phyloP scores from a whole-genome alignment of 768 basidiomycete species.

The Imleria badia region DNA sequence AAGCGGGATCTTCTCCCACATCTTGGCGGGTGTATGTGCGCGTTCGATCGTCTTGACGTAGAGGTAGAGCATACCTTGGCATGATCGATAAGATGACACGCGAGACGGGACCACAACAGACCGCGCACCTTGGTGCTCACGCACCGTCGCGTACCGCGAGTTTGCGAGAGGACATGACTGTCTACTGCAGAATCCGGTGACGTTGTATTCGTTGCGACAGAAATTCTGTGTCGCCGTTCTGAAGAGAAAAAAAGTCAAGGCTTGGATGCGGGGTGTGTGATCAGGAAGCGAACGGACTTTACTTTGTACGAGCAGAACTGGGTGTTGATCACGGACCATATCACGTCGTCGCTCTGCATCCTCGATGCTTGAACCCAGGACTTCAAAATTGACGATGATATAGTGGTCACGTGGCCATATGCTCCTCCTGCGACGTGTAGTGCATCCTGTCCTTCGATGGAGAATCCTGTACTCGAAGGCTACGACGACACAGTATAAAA shows the following conservation, averaged over 20 bases:
- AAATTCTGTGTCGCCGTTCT: conserved; percentile 97
- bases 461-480: too few species aligned
- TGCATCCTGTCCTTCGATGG: too few species aligned
- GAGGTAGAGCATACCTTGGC: conserved; percentile 78
- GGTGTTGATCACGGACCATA: conserved; percentile 93
- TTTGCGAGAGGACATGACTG: conserved; percentile 99
- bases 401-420: conserved; percentile 10
- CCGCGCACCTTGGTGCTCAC: conserved; percentile 86
- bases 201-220: conserved; percentile 98
- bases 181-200: conserved; percentile 91
- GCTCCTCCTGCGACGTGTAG: too few species aligned
- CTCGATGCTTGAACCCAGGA: neutral
- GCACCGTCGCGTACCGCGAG: conserved; percentile 95
- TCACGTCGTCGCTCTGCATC: conserved; percentile 97
- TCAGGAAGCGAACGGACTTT: conserved; percentile 61
- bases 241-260: conserved; percentile 2
- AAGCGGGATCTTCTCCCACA: conserved; percentile 96
- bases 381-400: neutral
- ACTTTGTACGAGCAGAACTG: conserved; percentile 99
- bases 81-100: neutral
- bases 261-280: conserved; percentile 3
- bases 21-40: conserved; percentile 91
- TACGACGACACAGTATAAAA: neutral
- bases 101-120: neutral
- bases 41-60: conserved; percentile 98